These are phyloP conservation scores for Hymenoscyphus albidus DNA, from an alignment of 2,329 filamentous ascomycete genomes.

Conservation along the genomic window DNA sequence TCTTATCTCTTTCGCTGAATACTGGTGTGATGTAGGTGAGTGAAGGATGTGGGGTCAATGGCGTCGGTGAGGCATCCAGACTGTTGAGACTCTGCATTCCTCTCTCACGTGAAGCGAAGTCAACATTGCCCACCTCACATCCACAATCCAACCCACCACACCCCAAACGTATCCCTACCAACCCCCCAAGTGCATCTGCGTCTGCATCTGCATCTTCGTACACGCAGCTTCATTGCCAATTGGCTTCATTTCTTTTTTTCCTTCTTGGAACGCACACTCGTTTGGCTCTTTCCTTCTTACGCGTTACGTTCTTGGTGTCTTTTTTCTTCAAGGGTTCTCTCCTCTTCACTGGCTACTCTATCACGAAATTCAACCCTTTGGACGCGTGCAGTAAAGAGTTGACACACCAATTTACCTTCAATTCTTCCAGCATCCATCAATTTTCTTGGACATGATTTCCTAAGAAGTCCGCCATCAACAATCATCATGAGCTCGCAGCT, in stretches of 20 bases:
- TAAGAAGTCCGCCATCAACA: neutral
- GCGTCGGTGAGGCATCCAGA: neutral
- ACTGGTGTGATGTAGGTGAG: neutral
- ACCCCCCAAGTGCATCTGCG: neutral
- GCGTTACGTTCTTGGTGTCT: neutral
- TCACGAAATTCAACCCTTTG: neutral
- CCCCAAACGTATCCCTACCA: neutral
- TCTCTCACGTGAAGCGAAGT: slow-evolving; percentile 2
- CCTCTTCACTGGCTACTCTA: neutral
- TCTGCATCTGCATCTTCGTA: slow-evolving; percentile 1
- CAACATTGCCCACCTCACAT: neutral
- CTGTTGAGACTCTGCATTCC: neutral
- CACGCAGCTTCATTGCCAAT: neutral
- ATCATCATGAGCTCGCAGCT: slow-evolving; percentile 24
- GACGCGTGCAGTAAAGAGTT: neutral
- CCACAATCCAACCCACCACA: neutral
- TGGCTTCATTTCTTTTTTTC: neutral
- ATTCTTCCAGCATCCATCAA: neutral
- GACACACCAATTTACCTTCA: neutral
- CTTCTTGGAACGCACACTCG: neutral
- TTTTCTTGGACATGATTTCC: neutral
- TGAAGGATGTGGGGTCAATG: neutral
- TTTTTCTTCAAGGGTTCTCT: slow-evolving; percentile 1
- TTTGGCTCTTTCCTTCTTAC: slow-evolving; percentile 1
- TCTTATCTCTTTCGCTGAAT: neutral